Base-by-base conservation (phyloP, 2,329 filamentous ascomycete species). In the Zelopaecilomyces penicillatus region DNA sequence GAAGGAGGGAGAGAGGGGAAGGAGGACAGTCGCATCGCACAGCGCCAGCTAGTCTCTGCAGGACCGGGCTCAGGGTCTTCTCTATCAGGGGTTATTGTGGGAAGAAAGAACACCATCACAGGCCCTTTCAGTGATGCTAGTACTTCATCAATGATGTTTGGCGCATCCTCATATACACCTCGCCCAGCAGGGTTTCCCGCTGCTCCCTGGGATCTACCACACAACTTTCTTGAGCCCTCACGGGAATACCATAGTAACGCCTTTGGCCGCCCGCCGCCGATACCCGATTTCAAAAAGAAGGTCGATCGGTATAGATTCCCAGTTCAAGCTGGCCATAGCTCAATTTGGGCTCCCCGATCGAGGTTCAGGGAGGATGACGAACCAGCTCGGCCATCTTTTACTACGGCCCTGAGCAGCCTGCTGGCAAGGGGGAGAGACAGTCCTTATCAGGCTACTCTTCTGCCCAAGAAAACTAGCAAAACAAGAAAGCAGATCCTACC, bases 251-350 rank as follows among this genome's bases (percentile, higher is more conserved):
- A 39, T 4, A 38, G 43, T 39, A 27, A 47, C 11, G 43, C 42
- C 19, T 9, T 36, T 12, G 26, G 12, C 19, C 44, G 37, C 19
- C 43, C 29, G 7, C 27, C 36, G n/a, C 43, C 35, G 28, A 37
- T 29, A 6, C 39, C 41, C 12, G 39, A 26, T 6, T 36, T 37
- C 9, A 39, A 36, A 2, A n/a, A 42, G 12, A 37, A 30, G 30
- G 39, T 38, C 5, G 54, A 64, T 51, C 54, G 61, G 55, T 60
- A 64, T 49, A 45, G 62, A n/a, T 55, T 59, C 49, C 56, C 64
- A 26, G 50, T 54, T 19, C 51, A 64, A 48, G 55, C 52, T 29
- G 54, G 57, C 2, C 34, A 56, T 28, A 55, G 43, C n/a, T 66
- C 64, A 3, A 64, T 65, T 31, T 65, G 64, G 63, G 57, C 60